Percentiles rank a stretch among this genome's conserved stretches.
Conservation (phyloP, 2,329 filamentous ascomycete genomes). For the Leptographium lundbergii region DNA sequence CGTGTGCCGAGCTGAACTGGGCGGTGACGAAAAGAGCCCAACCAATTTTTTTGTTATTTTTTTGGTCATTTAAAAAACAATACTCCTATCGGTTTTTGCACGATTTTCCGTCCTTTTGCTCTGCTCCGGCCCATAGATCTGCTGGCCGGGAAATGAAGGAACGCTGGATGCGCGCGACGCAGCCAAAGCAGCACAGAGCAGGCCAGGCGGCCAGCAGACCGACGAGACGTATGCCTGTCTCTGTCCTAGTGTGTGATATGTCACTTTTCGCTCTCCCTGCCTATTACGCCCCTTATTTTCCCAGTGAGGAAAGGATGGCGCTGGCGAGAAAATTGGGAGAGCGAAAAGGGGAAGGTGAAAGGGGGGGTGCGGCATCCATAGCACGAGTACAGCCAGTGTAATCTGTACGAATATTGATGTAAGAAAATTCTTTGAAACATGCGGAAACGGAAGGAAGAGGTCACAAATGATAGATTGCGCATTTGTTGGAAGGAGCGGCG, state of each 20-base stretch:
- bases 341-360: not conserved
- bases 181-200: not conserved
- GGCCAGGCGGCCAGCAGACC: not conserved
- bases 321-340: not conserved
- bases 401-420: not conserved
- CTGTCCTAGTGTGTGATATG: not conserved
- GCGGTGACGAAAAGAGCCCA: not conserved
- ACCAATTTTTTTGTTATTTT: not conserved
- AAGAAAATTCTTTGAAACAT: not conserved
- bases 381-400: too few relatives aligned
- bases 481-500: not conserved
- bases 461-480: not conserved
- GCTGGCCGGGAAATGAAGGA: not conserved
- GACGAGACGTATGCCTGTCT: not conserved
- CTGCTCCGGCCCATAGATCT: not conserved
- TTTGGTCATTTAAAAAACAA: not conserved
- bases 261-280: not conserved
- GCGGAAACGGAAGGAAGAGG: not conserved
- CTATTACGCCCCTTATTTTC: conserved; percentile 1
- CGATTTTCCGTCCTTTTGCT: not conserved
- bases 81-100: not conserved
- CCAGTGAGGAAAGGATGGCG: not conserved
- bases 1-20: not conserved
- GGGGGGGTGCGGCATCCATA: not conserved
- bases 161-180: not conserved